Conservation (phyloP, 2,329 filamentous ascomycete species). For the Fusarium proliferatum region DNA sequence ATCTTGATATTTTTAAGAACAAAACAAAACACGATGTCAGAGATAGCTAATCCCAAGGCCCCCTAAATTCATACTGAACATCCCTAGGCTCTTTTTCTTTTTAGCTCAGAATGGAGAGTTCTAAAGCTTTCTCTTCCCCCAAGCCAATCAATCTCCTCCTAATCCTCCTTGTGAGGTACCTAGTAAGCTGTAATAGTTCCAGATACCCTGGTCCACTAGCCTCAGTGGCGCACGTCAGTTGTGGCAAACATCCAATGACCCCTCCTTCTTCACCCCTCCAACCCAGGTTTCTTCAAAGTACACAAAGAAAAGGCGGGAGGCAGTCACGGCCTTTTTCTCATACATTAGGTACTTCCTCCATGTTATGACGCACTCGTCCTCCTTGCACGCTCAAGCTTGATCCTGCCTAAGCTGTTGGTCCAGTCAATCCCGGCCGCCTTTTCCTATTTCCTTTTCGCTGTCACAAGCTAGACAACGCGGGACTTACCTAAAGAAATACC, state of each 20-base stretch:
- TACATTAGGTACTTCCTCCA: slow-evolving; percentile 8
- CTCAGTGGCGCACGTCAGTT: slow-evolving; percentile 29
- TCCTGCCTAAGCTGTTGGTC: slow-evolving; percentile 9
- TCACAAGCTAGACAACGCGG: slow-evolving; percentile 1
- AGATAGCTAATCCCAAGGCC: neutral
- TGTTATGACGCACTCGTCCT: slow-evolving; percentile 45
- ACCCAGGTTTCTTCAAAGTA: slow-evolving; percentile 34
- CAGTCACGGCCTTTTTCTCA: slow-evolving; percentile 22
- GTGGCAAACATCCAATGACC: slow-evolving; percentile 37
- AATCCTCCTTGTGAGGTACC: neutral
- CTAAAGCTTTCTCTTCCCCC: neutral
- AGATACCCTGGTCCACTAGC: slow-evolving; percentile 4
- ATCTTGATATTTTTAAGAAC: neutral
- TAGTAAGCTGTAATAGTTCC: neutral
- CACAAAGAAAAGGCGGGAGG: slow-evolving; percentile 34
- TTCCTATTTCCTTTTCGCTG: neutral
- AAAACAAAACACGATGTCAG: neutral
- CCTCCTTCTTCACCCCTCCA: slow-evolving; percentile 44
- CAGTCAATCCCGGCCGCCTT: slow-evolving; percentile 1
- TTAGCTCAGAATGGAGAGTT: neutral
- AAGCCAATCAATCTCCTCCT: neutral
- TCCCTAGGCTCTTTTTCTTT: neutral
- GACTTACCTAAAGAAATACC: slow-evolving; percentile 2
- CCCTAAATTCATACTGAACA: neutral
- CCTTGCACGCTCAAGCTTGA: slow-evolving; percentile 19